These are phyloP conservation scores for Bruguiera gymnorhiza DNA, from an alignment of 345 rosid species.

Conservation along the genomic window DNA sequence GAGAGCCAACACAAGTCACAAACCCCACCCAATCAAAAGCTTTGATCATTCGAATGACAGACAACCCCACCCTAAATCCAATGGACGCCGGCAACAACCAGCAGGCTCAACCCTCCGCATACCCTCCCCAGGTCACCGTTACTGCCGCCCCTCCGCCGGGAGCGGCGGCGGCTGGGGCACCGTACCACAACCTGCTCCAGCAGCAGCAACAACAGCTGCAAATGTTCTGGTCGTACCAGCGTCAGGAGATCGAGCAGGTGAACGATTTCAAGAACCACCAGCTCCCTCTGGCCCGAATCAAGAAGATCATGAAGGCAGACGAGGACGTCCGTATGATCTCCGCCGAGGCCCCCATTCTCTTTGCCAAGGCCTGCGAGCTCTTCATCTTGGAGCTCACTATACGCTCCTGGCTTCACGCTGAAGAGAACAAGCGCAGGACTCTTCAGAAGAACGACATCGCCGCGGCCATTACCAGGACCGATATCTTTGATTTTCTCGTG, in stretches of 20 bases:
- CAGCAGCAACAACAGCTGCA: slow-evolving; percentile 93
- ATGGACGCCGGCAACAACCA: slow-evolving; percentile 27
- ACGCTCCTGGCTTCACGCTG: slow-evolving; percentile 97
- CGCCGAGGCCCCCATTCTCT: slow-evolving; percentile 88
- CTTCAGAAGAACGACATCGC: slow-evolving; percentile 95
- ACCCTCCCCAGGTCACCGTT: slow-evolving; percentile 44
- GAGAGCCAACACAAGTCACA: no score
- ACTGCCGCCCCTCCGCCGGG: slow-evolving; percentile 25
- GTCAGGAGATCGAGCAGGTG: slow-evolving; percentile 85
- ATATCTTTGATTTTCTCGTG: slow-evolving; percentile 83
- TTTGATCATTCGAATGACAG: background rate
- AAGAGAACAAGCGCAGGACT: slow-evolving; percentile 88
- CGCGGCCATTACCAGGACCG: slow-evolving; percentile 87
- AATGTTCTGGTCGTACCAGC: slow-evolving; percentile 86
- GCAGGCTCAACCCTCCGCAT: slow-evolving; percentile 58
- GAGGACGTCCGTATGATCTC: slow-evolving; percentile 99
- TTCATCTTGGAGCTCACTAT: slow-evolving; percentile 93
- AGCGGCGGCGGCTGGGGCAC: slow-evolving; percentile 33
- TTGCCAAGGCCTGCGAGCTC: slow-evolving; percentile 94
- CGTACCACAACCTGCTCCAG: slow-evolving; percentile 76
- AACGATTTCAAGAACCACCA: slow-evolving; percentile 97
- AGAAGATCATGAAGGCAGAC: slow-evolving; percentile 98
- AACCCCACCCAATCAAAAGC: no score
- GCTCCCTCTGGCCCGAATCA: slow-evolving; percentile 90
- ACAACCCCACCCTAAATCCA: background rate